A percentile compares a stretch with the other conserved stretches of the same genome.
phyloP scores from a whole-genome alignment of 441 rosid genomes.

The Hura crepitans region DNA sequence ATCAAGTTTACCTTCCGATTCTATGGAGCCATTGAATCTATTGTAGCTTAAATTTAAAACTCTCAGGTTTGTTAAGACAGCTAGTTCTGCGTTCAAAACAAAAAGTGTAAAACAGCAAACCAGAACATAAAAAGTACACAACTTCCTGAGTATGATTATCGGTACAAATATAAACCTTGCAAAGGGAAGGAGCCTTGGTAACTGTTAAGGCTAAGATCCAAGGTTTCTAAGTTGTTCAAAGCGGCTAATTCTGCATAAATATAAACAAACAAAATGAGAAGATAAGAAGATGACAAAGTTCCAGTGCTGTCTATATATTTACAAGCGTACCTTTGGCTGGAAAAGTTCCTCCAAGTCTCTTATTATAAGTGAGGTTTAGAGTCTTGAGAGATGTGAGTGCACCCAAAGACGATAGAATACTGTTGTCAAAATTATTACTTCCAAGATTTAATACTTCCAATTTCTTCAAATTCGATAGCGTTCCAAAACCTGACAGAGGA shows the following conservation, averaged over 20 bases:
- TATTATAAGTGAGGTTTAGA: not conserved
- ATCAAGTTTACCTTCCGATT: not conserved
- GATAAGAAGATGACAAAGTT: not conserved
- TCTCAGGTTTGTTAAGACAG: not conserved
- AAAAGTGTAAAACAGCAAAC: not conserved
- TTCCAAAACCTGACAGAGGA: not conserved
- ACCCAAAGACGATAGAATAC: not conserved
- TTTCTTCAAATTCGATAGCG: not conserved
- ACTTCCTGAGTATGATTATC: too few species aligned
- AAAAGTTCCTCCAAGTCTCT: not conserved
- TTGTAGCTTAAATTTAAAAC: not conserved
- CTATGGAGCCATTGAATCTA: not conserved
- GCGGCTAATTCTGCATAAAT: not conserved
- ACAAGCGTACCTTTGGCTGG: constrained; percentile 2
- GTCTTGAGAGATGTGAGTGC: not conserved
- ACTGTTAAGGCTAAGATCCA: not conserved
- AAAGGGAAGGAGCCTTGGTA: too few species aligned
- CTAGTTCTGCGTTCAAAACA: not conserved
- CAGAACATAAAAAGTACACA: not conserved
- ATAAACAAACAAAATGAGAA: not conserved
- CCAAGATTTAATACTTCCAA: constrained; percentile 1
- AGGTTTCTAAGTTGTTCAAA: not conserved
- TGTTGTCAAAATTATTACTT: not conserved
- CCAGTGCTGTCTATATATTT: not conserved
- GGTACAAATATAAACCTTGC: too few species aligned